phyloP scores from a whole-genome alignment of 2,329 filamentous ascomycete genomes.

The Botrytis medusae region DNA sequence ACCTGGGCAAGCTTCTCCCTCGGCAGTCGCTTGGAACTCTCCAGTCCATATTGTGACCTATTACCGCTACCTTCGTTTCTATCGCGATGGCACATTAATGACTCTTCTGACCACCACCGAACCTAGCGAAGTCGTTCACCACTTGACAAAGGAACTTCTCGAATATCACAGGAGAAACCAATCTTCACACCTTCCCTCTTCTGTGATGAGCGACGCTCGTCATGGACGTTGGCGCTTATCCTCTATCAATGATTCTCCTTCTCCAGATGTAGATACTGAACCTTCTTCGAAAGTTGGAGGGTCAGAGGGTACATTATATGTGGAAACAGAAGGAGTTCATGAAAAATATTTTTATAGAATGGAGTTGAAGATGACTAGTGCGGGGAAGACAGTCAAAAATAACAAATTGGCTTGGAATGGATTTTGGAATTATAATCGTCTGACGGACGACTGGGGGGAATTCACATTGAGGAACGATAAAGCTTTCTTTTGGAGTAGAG shows the following conservation, averaged over 20 bases:
- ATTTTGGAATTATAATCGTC: conserved; percentile 85
- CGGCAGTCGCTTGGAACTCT: conserved; percentile 71
- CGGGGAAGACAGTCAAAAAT: conserved; percentile 66
- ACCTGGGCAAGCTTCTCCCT: conserved; percentile 69
- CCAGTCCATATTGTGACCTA: conserved; percentile 97
- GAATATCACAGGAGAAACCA: conserved; percentile 37
- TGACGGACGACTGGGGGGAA: conserved; percentile 88
- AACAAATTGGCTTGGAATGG: conserved; percentile 88
- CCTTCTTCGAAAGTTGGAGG: conserved; percentile 34
- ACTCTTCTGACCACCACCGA: conserved; percentile 78
- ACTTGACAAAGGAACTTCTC: conserved; percentile 72
- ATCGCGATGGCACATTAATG: conserved; percentile 82
- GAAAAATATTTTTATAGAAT: conserved; percentile 82
- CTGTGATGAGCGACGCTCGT: conserved; percentile 67
- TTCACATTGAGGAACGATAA: conserved; percentile 67
- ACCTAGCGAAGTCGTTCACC: conserved; percentile 82
- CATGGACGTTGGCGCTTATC: conserved; percentile 64
- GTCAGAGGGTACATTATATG: conserved; percentile 65
- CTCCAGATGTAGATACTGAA: conserved; percentile 34
- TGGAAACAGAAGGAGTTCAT: conserved; percentile 84
- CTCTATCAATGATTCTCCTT: conserved; percentile 30
- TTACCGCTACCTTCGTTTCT: conserved; percentile 94
- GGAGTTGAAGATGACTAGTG: conserved; percentile 69
- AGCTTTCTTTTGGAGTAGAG: conserved; percentile 66
- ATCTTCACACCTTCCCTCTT: conserved; percentile 42